Conservation (phyloP, 2,329 filamentous ascomycete genomes). For the Fusarium miscanthi region DNA sequence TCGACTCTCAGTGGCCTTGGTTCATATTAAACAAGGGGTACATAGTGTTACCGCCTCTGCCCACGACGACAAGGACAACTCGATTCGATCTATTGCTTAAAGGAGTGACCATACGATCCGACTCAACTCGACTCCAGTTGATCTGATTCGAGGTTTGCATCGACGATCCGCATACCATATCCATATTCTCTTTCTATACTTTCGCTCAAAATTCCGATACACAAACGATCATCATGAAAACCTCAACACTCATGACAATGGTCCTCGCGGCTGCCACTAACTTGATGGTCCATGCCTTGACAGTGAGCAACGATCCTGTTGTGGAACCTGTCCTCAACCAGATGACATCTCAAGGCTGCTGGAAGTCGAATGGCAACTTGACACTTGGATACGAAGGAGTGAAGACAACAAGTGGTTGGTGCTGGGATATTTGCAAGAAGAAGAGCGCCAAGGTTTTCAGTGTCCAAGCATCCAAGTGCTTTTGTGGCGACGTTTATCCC, state of each 20-base stretch:
- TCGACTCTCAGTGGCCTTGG: constrained; percentile 12
- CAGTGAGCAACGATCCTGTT: constrained; percentile 43
- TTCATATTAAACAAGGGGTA: constrained; percentile 9
- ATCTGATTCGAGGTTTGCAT: constrained; percentile 38
- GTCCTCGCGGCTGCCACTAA: constrained; percentile 43
- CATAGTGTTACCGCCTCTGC: neutral
- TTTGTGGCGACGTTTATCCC: constrained; percentile 78
- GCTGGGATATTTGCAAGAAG: constrained; percentile 54
- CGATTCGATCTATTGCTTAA: neutral
- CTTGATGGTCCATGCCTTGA: neutral
- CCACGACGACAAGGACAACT: constrained; percentile 23
- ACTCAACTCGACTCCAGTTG: constrained; percentile 40
- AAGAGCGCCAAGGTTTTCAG: constrained; percentile 68
- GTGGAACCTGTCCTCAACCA: constrained; percentile 51
- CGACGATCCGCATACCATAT: neutral
- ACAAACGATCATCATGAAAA: constrained; percentile 47
- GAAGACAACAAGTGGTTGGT: constrained; percentile 54
- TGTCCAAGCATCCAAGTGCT: constrained; percentile 73
- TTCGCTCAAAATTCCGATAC: constrained; percentile 18
- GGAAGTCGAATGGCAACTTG: constrained; percentile 56
- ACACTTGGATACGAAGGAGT: constrained; percentile 23
- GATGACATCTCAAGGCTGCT: constrained; percentile 64
- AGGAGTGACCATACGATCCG: constrained; percentile 2
- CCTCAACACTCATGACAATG: constrained; percentile 44
- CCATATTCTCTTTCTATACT: constrained; percentile 15